These are phyloP conservation scores for Heracleum sosnowskyi DNA, from an alignment of 129 eudicot genomes.

Conservation along the genomic window DNA sequence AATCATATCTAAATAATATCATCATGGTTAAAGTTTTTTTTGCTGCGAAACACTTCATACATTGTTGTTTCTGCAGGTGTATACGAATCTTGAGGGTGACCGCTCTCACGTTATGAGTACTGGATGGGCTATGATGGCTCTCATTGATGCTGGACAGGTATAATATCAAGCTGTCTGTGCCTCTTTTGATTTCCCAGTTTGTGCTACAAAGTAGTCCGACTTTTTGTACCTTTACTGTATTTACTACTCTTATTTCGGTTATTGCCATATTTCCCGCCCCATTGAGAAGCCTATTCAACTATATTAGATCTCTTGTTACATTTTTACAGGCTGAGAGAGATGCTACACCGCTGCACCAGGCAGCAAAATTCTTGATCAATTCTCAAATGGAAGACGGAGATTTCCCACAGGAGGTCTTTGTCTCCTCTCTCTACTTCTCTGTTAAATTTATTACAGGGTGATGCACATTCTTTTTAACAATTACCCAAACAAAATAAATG, in stretches of 20 bases:
- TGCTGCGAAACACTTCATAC: not conserved
- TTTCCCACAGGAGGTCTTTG: slow-evolving; percentile 83
- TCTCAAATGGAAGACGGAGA: slow-evolving; percentile 76
- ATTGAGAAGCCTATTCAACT: no score
- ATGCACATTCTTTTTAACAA: not conserved
- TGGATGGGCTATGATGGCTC: slow-evolving; percentile 74
- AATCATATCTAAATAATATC: not conserved
- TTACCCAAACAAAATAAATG: not conserved
- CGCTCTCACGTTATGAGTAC: slow-evolving; percentile 53
- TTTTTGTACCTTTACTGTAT: no score
- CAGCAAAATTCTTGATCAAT: slow-evolving; percentile 69
- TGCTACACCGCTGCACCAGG: slow-evolving; percentile 56
- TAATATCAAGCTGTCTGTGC: not conserved
- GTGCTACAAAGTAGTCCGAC: not conserved
- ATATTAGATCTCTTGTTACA: not conserved
- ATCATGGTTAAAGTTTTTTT: not conserved
- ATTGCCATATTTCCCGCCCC: no score
- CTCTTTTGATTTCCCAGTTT: not conserved
- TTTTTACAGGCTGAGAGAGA: slow-evolving; percentile 47
- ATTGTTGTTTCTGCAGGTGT: slow-evolving; percentile 24
- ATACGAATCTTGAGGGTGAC: slow-evolving; percentile 40
- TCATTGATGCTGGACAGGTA: slow-evolving; percentile 79
- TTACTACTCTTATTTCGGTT: no score
- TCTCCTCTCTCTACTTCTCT: not conserved
- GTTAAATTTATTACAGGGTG: not conserved